Base-by-base conservation (phyloP, 106 monocot species). In the Dendrobium catenatum region DNA sequence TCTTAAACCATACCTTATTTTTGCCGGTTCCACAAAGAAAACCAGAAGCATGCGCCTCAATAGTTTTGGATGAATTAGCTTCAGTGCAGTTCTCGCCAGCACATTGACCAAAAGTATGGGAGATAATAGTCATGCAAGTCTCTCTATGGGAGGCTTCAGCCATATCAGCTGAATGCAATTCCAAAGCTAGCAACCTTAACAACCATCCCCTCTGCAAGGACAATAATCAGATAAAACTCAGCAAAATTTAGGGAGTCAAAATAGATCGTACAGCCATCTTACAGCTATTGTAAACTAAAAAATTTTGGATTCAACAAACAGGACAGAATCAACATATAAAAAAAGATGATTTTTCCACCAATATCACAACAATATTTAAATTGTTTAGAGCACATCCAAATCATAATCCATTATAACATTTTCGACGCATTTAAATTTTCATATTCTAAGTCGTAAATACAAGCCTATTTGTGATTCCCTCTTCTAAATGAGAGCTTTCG, bases 141-240 rank as follows among this genome's bases (percentile, higher is more conserved):
- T 95, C 97, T 46, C 83, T 85, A 73, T 98, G 94, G 59, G 86
- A 41, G n/a, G 91, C 81, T 68, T 48, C 79, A 41, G 86, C 78
- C 76, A 93, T 81, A 87, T 98, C 97, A 89, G 89, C 87, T 76
- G 89, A 74, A 86, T 98, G 97, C 77, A 98, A 80, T 84, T 94
- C 94, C 77, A 98, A 77, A 44, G 97, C 94, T 79, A 92, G 82
- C 72, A 98, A 81, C 75, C 95, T 98, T 58, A 98, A 81, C 75
- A 95, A 85, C 97, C 97, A 98, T 41, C 90, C 92, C 55, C 97
- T 94, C 97, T 97, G 87, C 41, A 84, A 80, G 15, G 16, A 68
- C 4, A 42, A 40, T 68, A 40, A 68, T 66, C 9, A 49, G 19
- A 6, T 29, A 37, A 48, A 37, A 37, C 37, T 37, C 37, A 2